Evolutionary conservation across 306 rosid genomes (phyloP), one percentile per base, ranked within the genome.

Genomic region (Vachellia pachyceras): DNA sequence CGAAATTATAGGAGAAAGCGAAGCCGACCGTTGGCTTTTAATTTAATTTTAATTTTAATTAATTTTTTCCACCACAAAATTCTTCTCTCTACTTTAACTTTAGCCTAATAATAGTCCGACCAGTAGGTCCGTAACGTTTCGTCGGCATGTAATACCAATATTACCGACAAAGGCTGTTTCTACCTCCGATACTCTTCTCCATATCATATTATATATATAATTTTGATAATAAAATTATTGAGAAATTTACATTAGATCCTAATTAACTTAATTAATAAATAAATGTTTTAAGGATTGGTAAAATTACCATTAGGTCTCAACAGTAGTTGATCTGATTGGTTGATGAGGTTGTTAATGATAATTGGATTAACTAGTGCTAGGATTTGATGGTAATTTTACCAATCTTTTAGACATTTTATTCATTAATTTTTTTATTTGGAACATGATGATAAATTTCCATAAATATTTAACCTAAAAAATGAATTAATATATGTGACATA

Each of bases 11-110:
- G n/a, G 22, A 11, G 29, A 42, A 36, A 50, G 29, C 52, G 60
- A 7, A 67, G 74, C 64, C 75, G 86, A 88, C 76, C 73, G 84
- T 78, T 87, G 47, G 73, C 50, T 50, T 61, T 17, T 18, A 10
- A 29, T 50, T 45, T 79, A 36, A 7, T 23, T 58, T 58, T 4
- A 22, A 10, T 58, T 22, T 58, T 23, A 1, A 22, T 60, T 3
- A 8, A 5, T 1, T 22, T 1, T 10, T 40, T 13, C 14, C n/a
- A 18, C 0, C 25, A 42, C 10, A 65, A 36, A 70, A 3, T 6
- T 45, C 18, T 69, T 20, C 52, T 10, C 65, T 17, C 3, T 37
- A 5, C 63, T 49, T 58, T 25, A 11, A 23, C 66, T 6, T 15
- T 55, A 20, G 33, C 29, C 61, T 0, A 55, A 55, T 20, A 55